Evolutionary conservation across 768 basidiomycete genomes (phyloP).

Genomic region (Xerocomellus chrysenteron): DNA sequence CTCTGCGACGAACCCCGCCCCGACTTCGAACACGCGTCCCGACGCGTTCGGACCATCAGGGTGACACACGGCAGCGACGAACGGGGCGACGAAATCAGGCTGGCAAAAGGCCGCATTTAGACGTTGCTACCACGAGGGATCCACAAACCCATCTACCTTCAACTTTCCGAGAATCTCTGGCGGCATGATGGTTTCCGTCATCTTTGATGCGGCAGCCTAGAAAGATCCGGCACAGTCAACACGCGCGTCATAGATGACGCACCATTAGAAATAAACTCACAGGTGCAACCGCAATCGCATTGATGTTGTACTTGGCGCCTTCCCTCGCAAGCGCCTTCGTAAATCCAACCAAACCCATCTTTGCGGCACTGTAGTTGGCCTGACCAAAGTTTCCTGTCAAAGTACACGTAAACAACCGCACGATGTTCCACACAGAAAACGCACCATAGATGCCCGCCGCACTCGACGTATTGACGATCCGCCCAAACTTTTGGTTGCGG

Average conservation of each 20-base stretch:
- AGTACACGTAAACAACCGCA: background rate
- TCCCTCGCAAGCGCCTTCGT: conserved; percentile 92
- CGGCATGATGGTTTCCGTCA: conserved; percentile 96
- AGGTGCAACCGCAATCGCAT: conserved; percentile 84
- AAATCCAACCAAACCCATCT: conserved; percentile 93
- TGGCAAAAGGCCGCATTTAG: background rate
- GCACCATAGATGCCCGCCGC: conserved; percentile 91
- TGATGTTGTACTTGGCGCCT: conserved; percentile 89
- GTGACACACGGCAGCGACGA: conserved; percentile 85
- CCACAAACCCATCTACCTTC: conserved; percentile 43
- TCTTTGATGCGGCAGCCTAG: conserved; percentile 89
- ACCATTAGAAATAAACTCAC: conserved; percentile 42
- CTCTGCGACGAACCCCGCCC: conserved; percentile 89
- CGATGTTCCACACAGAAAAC: conserved; percentile 15
- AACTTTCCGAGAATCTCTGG: conserved; percentile 90
- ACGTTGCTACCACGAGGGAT: background rate
- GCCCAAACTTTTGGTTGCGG: conserved; percentile 91
- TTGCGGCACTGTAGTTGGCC: conserved; percentile 96
- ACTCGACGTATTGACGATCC: conserved; percentile 91
- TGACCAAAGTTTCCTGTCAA: conserved; percentile 87
- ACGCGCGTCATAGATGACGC: background rate
- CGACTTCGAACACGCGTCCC: conserved; percentile 88
- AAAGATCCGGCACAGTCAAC: background rate
- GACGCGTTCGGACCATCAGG: conserved; percentile 78
- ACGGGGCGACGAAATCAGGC: conserved; percentile 91